Evolutionary conservation across 345 rosid species (phyloP), one percentile per base, ranked within the genome.

Genomic region (Boechera retrofracta): DNA sequence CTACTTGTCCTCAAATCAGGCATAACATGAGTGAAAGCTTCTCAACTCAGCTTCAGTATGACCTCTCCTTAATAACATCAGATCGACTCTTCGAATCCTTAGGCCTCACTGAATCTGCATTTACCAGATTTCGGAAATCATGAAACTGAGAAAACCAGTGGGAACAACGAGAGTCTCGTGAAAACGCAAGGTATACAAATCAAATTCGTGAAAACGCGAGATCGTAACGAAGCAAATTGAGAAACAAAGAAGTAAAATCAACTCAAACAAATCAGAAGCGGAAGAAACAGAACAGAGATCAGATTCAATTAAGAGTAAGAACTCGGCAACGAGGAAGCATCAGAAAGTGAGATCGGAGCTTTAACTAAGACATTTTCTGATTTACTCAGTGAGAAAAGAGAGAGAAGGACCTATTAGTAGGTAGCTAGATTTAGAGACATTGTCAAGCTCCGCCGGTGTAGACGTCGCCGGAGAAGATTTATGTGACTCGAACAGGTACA

Each of bases 321-420:
- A 21, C 24, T 21, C 24, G 24, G 24, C 24, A 21, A 38, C 10
- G 41, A 38, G 57, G 51, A 35, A 47, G n/a, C 32, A 76, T 70
- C 72, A 72, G 77, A 71, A 71, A 64, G 38, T 65, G 67, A 72
- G 81, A 78, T 72, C 81, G 77, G 77, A 58, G 64, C 38, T 47
- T 8, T n/a, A 31, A 47, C 36, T 52, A 24, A 63, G 65, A 69
- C 49, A 52, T 53, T 15, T 55, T 53, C 69, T 39, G 35, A 12
- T 57, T 57, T 16, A 58, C 79, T 51, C 64, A 59, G 47, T 39
- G 45, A 65, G 55, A 53, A 54, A 41, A 61, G 69, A 49, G 47
- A 38, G 52, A 16, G 52, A 47, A n/a, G 7, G 24, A 78, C 81
- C 81, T 78, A 69, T 59, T 32, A 49, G 18, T 24, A 77, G 51